Evolutionary conservation across 495 filamentous ascomycete genomes (phyloP), one percentile per base, ranked within the genome.

Genomic region (Penicillium soppii): DNA sequence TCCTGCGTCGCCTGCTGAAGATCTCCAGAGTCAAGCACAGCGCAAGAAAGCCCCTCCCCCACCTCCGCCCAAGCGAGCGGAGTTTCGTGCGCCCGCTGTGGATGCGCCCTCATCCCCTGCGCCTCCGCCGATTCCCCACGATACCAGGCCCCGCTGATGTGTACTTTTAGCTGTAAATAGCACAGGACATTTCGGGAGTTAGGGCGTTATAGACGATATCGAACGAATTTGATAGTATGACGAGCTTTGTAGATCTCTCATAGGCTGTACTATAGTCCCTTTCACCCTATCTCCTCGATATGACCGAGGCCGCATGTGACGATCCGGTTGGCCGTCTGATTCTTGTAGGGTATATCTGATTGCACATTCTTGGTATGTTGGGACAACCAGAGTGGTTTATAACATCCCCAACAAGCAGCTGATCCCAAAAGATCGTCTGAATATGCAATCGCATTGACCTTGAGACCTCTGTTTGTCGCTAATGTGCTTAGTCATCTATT

Each of bases 41-140:
- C 80, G 74, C 58, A 88, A 84, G 69, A 88, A 85, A 56, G 78
- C 84, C 7, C 86, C 89, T 4, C 87, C 88, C 5, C 80, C 73
- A 2, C 86, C 85, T 3, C 85, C 85, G n/a, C 79, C 83, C 8
- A 86, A 84, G 63, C 83, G 77, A 53, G 69, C 74, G 19, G 72
- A 65, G 19, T 64, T 76, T 39, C 67, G 70, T 13, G 68, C 70
- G 7, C 37, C 62, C 22, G 58, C 66, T 17, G 59, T 68, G 17
- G 54, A 26, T 13, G 45, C 56, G n/a, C 47, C 52, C 7, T 45
- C 65, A 22, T 49, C 65, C 9, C 58, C 70, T 13, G 47, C 60
- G 20, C 70, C 74, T 30, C 74, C 74, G 2, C 74, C 73, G 4
- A 51, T 77, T 9, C 74, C 74, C 4, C 53, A 68, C 9, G 63